Base-by-base conservation (phyloP, 2,329 filamentous ascomycete species). In the Pseudodiploospora longispora region DNA sequence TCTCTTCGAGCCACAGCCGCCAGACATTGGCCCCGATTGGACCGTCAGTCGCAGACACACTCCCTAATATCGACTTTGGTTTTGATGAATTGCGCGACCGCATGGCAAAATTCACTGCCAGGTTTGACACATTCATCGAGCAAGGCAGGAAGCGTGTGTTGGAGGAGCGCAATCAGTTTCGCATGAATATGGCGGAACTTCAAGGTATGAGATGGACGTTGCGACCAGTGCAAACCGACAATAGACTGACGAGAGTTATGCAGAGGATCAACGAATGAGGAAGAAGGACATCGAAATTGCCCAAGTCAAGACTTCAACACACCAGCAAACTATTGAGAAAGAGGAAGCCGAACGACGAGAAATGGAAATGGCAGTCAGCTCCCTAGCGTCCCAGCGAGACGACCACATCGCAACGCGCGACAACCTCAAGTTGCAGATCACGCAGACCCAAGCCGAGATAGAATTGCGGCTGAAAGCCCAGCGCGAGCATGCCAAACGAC, bases 61-160 rank as follows among this genome's bases (percentile, higher is more conserved):
- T 98, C 6, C 93, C 93, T 32, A 87, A 77, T 61, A 86, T 95
- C 64, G 89, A 95, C 66, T 97, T 98, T 64, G 89, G 89, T 47
- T 97, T 97, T 64, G 90, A 97, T 56, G 88, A 96, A 55, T 69
- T 98, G 60, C 90, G 91, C 66, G 88, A 91, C 58, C 86, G 89
- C 66, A 97, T 98, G 93, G 78, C 83, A 43, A 87, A 86, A 51
- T 98, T 98, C 63, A 96, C 86, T 0, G 76, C 80, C 6, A 85
- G 81, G 55, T 98, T 98, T 56, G 93, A 98, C 61, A 82, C 83
- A 0, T 97, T 96, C 56, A 96, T 98, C 51, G 91, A 95, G 59
- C 82, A 87, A 51, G 89, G 90, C 0, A 78, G 91, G 40, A 94
- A 94, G 65, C 80, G 87, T 42, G 87, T 97, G 0, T 65, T 97